A percentile compares a stretch with the other conserved stretches of the same genome.
Evolutionary conservation across 2,329 filamentous ascomycete species (phyloP).

Genomic region (Talaromyces sp.): DNA sequence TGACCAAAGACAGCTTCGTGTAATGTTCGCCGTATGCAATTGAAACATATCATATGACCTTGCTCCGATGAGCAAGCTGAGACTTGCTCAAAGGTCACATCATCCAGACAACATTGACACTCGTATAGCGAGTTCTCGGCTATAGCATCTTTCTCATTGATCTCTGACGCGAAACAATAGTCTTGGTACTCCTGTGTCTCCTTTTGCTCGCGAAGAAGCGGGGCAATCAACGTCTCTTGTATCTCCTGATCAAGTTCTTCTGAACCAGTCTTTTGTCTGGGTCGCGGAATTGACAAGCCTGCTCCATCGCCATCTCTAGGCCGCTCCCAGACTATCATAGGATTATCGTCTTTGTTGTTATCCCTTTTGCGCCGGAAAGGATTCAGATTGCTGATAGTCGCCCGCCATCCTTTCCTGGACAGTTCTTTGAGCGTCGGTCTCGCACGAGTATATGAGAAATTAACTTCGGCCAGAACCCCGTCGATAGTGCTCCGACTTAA

Average conservation of each 20-base stretch:
- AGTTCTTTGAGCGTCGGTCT: conserved; percentile 41
- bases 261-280: conserved; percentile 39
- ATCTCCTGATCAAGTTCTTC: conserved; percentile 42
- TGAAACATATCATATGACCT: conserved; percentile 51
- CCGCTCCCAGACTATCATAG: conserved; percentile 37
- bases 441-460: conserved; percentile 42
- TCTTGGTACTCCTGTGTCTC: conserved; percentile 36
- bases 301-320: conserved; percentile 23
- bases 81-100: conserved; percentile 46
- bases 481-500: conserved; percentile 43
- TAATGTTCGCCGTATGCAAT: conserved; percentile 74
- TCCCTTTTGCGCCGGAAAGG: conserved; percentile 39
- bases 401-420: conserved; percentile 42
- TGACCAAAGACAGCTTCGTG: conserved; percentile 90
- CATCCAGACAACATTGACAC: conserved; percentile 46
- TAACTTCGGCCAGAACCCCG: conserved; percentile 45
- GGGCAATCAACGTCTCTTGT: conserved; percentile 31
- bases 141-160: conserved; percentile 42
- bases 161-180: conserved; percentile 34
- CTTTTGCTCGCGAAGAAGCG: conserved; percentile 31
- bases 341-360: conserved; percentile 31
- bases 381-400: conserved; percentile 39
- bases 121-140: conserved; percentile 41
- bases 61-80: conserved; percentile 38
- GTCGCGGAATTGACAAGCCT: conserved; percentile 21